Base-by-base conservation (phyloP, 179 eudicot genomes). In the Camellia oleifera region DNA sequence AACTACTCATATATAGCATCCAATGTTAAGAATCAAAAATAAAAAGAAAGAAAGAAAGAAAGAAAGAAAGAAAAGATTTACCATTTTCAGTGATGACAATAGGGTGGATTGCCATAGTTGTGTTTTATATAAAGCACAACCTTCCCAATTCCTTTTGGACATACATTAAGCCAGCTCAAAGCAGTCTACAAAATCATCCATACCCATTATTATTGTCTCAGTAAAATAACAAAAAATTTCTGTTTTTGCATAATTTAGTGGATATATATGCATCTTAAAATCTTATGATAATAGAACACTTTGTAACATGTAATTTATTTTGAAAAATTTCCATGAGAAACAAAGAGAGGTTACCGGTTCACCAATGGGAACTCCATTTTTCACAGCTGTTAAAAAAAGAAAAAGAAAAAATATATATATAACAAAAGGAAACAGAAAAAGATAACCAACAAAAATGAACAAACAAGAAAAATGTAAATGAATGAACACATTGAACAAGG, bases 41-140 rank as follows among this genome's bases (percentile, higher is more conserved):
- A 42, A 18, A 8, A 12, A 0, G 32, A 26, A 26, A 26, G 32
- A 54, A 0, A 64, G 4, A 40, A 79, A 58, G 1, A 8, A 12
- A 0, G 32, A 26, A 26, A 26, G 32, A 54, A 0, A 64, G 4
- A 40, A 79, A 58, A 8, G 64, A 45, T 14, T 66, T 83, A 84
- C 88, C 90, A 74, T 88, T 88, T 48, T 86, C 86, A 12, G 90
- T 86, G 57, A 88, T 52, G 64, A 72, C 3, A 15, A 86, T 72
- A n/a, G 0, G 70, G 4, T 4, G 90, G 90, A 77, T 86, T 84
- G 50, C 81, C 66, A 54, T 88, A 88, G 4, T 76, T 84, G 1
- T 44, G 72, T 63, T 88, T 78, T 3, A 86, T 76, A 66, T 78
- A 72, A 2, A 86, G 50, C 63, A 80, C 13, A 12, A 84, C 81